phyloP scores from a whole-genome alignment of 176 grass and related monocot genomes.

The Raddia distichophylla region DNA sequence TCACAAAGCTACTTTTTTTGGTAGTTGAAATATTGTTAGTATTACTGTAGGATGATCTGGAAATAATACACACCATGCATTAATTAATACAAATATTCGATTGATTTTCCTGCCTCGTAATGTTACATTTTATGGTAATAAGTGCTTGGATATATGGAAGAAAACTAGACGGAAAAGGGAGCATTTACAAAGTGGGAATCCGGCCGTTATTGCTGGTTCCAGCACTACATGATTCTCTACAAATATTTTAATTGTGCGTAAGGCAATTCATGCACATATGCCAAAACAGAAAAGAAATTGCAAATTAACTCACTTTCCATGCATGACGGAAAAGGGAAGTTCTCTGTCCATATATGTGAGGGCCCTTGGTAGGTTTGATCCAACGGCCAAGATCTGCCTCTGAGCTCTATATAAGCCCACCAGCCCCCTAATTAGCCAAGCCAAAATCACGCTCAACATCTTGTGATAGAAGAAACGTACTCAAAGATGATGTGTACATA shows the following conservation, averaged over 20 bases:
- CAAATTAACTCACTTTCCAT: constrained; percentile 24
- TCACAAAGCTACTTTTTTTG: not conserved
- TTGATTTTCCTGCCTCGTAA: not conserved
- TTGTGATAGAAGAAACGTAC: not conserved
- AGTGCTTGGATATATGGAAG: constrained; percentile 20
- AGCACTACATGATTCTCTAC: constrained; percentile 46
- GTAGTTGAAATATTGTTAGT: not conserved
- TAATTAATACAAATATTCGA: not conserved
- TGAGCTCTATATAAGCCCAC: constrained; percentile 61
- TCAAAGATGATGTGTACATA: not conserved
- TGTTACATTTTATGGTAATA: not conserved
- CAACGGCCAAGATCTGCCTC: constrained; percentile 42
- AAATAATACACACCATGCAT: not conserved
- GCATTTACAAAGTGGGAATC: constrained; percentile 48
- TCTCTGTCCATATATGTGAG: constrained; percentile 21
- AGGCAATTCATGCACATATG: constrained; percentile 46
- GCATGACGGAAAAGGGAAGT: constrained; percentile 35
- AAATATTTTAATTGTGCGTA: constrained; percentile 41
- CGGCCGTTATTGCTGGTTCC: constrained; percentile 47
- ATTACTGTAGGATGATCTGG: too few species aligned
- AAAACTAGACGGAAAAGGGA: constrained; percentile 30
- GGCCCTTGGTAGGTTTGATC: constrained; percentile 28
- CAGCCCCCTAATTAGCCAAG: not conserved
- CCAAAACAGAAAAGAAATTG: constrained; percentile 15
- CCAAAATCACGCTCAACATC: constrained; percentile 12